Base-by-base conservation (phyloP, 768 basidiomycete genomes). In the Candolleomyces efflorescens region DNA sequence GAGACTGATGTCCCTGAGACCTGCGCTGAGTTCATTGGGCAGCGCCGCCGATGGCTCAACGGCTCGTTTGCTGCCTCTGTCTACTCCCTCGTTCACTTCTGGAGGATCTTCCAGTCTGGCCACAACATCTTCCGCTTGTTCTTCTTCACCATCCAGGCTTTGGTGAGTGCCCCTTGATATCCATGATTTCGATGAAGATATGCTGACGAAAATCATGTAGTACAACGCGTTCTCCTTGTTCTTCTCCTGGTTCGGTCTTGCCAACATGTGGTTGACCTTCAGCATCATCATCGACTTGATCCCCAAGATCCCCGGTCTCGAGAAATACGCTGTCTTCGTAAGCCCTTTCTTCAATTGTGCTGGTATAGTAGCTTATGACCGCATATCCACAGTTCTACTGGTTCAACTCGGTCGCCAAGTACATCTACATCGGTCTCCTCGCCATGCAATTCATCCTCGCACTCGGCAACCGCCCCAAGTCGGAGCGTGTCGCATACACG, bases 1-100 rank as follows among this genome's bases (percentile, higher is more conserved):
- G 94, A 95, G 74, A 96, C 94, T 0, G 94, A 95, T 76, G 94
- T 96, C n/a, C 92, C 92, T 3, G 95, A 98, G 73, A 76, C 79
- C n/a, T 94, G 93, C 7, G 82, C 86, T 10, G 95, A 98, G 68
- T 75, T 98, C 58, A 98, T 98, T 69, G 90, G 93, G 44, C 95
- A 98, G 71, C 89, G 95, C 70, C 86, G 95, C 61, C 89, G 95
- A 62, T 98, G 95, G 96, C 70, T 98, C 65, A 98, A 98, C 67
- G 95, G 96, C 51, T 95, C 93, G 9, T 96, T 97, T 64, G 92
- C 93, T 45, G 94, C 94, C 12, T 64, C 54, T 44, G 53, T 93
- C 87, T 96, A 96, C 72, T 86, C 93, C 5, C 73, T 97, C n/a
- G 89, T 93, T 66, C 90, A 96, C 73, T 98, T 96, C 77, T 92